phyloP scores from a whole-genome alignment of 441 rosid genomes.

The Theobroma grandiflorum region DNA sequence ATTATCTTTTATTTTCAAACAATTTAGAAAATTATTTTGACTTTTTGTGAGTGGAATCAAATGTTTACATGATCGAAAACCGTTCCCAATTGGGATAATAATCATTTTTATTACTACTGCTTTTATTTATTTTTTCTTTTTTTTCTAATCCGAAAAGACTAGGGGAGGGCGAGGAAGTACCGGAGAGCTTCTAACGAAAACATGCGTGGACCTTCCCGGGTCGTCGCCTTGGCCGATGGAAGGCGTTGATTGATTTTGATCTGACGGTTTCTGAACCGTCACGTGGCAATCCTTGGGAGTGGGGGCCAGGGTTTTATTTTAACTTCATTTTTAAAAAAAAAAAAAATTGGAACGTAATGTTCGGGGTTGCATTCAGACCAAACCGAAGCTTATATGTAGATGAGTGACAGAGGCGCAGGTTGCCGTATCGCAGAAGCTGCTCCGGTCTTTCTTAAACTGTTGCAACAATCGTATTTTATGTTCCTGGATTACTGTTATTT shows the following conservation, averaged over 20 bases:
- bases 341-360: conserved; percentile 1
- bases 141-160: not conserved
- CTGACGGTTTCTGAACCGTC: not conserved
- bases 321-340: no score
- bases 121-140: not conserved
- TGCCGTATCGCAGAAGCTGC: not conserved
- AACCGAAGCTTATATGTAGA: not conserved
- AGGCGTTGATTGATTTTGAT: not conserved
- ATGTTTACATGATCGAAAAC: not conserved
- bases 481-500: not conserved
- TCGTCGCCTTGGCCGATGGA: not conserved
- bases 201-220: not conserved
- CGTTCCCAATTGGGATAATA: not conserved
- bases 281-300: not conserved
- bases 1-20: not conserved
- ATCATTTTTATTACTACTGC: not conserved
- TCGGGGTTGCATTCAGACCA: not conserved
- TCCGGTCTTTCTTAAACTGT: not conserved
- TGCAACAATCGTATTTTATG: not conserved
- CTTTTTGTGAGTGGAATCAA: not conserved
- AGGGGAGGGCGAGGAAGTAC: not conserved
- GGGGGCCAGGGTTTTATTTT: not conserved
- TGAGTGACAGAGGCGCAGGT: not conserved
- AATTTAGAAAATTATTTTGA: not conserved
- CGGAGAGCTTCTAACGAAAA: not conserved